Base-by-base conservation (phyloP, 2,329 filamentous ascomycete genomes). In the Neofusicoccum sp. region DNA sequence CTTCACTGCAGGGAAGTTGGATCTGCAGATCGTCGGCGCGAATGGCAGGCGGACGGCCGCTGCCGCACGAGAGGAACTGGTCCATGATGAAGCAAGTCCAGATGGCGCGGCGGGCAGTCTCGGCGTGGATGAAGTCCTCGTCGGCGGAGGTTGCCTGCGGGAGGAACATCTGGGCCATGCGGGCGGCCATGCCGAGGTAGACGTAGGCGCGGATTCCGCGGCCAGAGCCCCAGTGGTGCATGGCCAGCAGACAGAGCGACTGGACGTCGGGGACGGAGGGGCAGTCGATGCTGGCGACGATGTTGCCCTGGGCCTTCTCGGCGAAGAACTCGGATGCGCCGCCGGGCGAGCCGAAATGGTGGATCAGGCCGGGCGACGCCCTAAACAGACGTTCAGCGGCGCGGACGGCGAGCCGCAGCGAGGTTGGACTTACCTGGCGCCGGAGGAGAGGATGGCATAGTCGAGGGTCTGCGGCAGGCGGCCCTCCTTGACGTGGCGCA, bases 71-170 rank as follows among this genome's bases (percentile, higher is more conserved):
- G 7, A 59, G 26, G 36, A 59, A 59, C 24, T 59, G 57, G 9
- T 59, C 57, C 57, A 59, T 59, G 34, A 59, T 59, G 34, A 59
- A 59, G 34, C 57, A 59, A 12, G 44, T 49, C 57, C 57, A 59
- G 14, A 59, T 49, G 43, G 43, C 26, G 16, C 57, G 41, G 24
- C 57, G 57, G 24, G 57, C 57, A 3, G 57, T 49, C 28, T 59
- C 57, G 16, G 57, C 43, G 14, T 26, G 16, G 31, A 59, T 36
- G 26, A 59, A 59, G 57, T 49, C 45, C 26, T 45, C 43, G n/a
- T 59, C 57, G 12, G 4, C 12, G 14, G 57, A 31, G 33, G 57
- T 48, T 31, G 57, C 57, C 31, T 59, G 57, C 7, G 57, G 57
- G 1, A 48, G 44, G 26, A 59, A 59, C 57, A 59, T 59, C 34